Conservation (phyloP, 805 yeast genomes). For the Pichia exigua region DNA sequence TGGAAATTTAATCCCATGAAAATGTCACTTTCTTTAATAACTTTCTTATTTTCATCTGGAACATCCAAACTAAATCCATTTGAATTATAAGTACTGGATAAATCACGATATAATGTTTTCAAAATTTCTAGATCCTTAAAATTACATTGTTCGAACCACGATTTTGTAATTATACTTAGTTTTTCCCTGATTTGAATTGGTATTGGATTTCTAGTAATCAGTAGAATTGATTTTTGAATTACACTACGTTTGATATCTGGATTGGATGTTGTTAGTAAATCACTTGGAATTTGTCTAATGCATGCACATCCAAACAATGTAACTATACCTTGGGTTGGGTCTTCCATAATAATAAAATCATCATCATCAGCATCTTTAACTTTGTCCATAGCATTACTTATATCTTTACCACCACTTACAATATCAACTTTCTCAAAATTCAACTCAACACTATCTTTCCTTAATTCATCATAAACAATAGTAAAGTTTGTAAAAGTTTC, state of each 20-base stretch:
- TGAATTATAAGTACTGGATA: slow-evolving; percentile 36
- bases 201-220: slow-evolving; percentile 74
- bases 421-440: slow-evolving; percentile 22
- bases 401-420: background rate
- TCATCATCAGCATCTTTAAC: background rate
- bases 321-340: slow-evolving; percentile 30
- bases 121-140: slow-evolving; percentile 65
- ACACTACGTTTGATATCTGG: slow-evolving; percentile 48
- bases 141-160: slow-evolving; percentile 74
- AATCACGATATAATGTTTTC: slow-evolving; percentile 60
- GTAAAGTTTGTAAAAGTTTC: slow-evolving; percentile 92
- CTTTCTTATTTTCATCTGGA: slow-evolving; percentile 20
- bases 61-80: slow-evolving; percentile 23
- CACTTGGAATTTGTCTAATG: slow-evolving; percentile 69
- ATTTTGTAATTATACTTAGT: slow-evolving; percentile 78
- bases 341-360: slow-evolving; percentile 2
- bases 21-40: slow-evolving; percentile 47
- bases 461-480: slow-evolving; percentile 56
- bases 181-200: slow-evolving; percentile 86
- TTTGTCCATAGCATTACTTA: background rate
- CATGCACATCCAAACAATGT: slow-evolving; percentile 96
- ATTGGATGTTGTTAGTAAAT: slow-evolving; percentile 40
- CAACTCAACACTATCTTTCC: slow-evolving; percentile 38
- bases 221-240: slow-evolving; percentile 86
- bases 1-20: slow-evolving; percentile 70